Conservation (phyloP, 192 early-diverging fungal genomes). For the Chytriomyces sp. region DNA sequence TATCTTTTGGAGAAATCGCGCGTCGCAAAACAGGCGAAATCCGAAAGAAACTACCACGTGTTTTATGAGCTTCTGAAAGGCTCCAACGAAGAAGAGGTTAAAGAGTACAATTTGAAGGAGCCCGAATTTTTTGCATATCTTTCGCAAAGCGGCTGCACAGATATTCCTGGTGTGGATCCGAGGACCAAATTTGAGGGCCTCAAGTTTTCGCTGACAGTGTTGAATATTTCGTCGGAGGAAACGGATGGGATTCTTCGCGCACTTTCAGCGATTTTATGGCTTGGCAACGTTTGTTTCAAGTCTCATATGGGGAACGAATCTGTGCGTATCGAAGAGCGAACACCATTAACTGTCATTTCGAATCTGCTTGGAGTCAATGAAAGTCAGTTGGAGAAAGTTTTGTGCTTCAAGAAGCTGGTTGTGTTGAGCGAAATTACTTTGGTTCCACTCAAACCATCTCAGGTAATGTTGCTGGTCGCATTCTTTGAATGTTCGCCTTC, state of each 20-base stretch:
- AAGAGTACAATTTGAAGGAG: conserved; percentile 45
- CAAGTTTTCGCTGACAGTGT: conserved; percentile 76
- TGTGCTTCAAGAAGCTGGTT: conserved; percentile 84
- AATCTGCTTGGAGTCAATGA: conserved; percentile 80
- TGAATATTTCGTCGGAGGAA: conserved; percentile 69
- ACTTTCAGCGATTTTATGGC: conserved; percentile 49
- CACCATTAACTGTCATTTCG: conserved; percentile 75
- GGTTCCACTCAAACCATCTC: conserved; percentile 84
- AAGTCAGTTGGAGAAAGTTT: conserved; percentile 70
- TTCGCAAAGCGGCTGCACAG: conserved; percentile 58
- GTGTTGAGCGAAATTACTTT: conserved; percentile 89
- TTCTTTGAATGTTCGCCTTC: neutral
- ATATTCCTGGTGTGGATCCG: conserved; percentile 54
- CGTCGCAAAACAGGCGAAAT: conserved; percentile 53
- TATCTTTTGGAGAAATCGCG: conserved; percentile 66
- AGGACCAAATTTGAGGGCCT: conserved; percentile 72
- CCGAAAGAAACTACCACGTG: conserved; percentile 63
- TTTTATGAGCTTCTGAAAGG: conserved; percentile 61
- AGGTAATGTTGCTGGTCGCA: conserved; percentile 45
- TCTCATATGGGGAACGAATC: conserved; percentile 68
- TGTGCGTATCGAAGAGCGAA: conserved; percentile 76
- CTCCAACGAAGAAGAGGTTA: conserved; percentile 49
- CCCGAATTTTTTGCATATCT: conserved; percentile 48
- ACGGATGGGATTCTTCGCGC: conserved; percentile 46
- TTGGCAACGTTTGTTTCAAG: conserved; percentile 59